Conservation (phyloP, 768 basidiomycete species). For the Russula abietina region DNA sequence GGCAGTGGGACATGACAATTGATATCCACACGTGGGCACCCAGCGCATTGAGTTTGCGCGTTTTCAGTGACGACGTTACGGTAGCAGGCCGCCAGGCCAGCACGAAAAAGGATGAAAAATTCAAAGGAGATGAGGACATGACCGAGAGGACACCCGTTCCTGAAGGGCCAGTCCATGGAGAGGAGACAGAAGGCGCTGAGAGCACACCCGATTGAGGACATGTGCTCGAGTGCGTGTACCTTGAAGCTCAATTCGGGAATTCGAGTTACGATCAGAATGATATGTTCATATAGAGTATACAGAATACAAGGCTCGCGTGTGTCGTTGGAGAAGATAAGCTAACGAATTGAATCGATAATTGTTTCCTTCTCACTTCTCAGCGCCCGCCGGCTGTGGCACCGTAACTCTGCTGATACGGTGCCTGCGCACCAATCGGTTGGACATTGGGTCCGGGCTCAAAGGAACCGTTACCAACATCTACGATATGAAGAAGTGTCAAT, state of each 20-base stretch:
- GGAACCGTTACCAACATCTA: constrained; percentile 32
- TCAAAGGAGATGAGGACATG: not conserved
- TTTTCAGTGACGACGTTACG: constrained; percentile 79
- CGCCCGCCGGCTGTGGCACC: constrained; percentile 1
- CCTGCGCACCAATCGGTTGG: constrained; percentile 2
- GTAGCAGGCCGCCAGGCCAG: constrained; percentile 38
- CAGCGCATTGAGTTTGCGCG: constrained; percentile 80
- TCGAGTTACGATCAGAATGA: not conserved
- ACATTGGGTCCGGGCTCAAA: constrained; percentile 11
- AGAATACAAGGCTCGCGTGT: not conserved
- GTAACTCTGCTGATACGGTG: constrained; percentile 10
- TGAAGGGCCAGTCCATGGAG: not conserved
- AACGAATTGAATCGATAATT: not conserved
- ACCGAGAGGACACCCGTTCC: not conserved
- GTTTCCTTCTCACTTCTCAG: constrained; percentile 12
- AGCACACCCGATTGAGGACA: not conserved
- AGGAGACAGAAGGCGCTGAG: not conserved
- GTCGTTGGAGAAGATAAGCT: not conserved
- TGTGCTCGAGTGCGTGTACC: not conserved
- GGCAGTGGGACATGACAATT: not conserved
- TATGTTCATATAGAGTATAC: not conserved
- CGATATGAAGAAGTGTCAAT: not conserved
- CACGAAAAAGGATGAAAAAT: constrained; percentile 28
- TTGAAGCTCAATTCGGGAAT: not conserved
- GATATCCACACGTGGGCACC: not conserved